These are phyloP conservation scores for Saccharum officinarum DNA, from an alignment of 176 grass and related monocot species.

Conservation along the genomic window DNA sequence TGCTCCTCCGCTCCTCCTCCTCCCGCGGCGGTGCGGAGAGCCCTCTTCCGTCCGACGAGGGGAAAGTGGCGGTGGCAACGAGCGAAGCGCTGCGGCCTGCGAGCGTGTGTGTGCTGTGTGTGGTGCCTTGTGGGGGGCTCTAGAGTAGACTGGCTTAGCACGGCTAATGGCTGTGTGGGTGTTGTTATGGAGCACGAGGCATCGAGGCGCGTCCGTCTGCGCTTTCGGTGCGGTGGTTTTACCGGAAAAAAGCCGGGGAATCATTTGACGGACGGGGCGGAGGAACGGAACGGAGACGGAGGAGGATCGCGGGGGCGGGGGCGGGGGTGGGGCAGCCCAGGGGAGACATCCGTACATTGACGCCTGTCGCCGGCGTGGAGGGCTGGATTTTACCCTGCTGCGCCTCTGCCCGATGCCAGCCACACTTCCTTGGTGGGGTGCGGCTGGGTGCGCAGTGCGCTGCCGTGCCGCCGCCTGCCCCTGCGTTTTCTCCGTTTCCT, in stretches of 20 bases:
- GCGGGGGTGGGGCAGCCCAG: not conserved
- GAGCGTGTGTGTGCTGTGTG: not conserved
- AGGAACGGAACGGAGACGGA: not conserved
- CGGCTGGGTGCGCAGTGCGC: not conserved
- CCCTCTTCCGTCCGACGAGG: not conserved
- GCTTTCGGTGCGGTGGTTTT: slow-evolving; percentile 40
- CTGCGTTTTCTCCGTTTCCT: not conserved
- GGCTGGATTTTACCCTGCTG: slow-evolving; percentile 42
- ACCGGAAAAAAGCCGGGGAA: slow-evolving; percentile 22
- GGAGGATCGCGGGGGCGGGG: slow-evolving; percentile 16
- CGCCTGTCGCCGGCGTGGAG: slow-evolving; percentile 71
- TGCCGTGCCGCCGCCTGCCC: not conserved
- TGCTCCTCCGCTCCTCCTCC: not conserved
- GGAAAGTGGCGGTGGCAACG: not conserved
- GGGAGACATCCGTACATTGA: slow-evolving; percentile 82
- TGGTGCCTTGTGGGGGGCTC: not conserved
- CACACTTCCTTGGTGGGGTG: slow-evolving; percentile 7
- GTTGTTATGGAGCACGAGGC: slow-evolving; percentile 26
- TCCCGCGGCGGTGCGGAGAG: not conserved
- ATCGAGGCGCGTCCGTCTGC: slow-evolving; percentile 29
- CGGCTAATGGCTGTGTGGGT: not conserved
- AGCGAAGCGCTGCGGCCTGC: not conserved
- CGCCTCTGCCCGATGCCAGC: not conserved
- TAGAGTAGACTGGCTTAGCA: too few species aligned
- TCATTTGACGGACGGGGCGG: not conserved